Evolutionary conservation across 306 rosid species (phyloP).

Genomic region (Abrus pulchellus): DNA sequence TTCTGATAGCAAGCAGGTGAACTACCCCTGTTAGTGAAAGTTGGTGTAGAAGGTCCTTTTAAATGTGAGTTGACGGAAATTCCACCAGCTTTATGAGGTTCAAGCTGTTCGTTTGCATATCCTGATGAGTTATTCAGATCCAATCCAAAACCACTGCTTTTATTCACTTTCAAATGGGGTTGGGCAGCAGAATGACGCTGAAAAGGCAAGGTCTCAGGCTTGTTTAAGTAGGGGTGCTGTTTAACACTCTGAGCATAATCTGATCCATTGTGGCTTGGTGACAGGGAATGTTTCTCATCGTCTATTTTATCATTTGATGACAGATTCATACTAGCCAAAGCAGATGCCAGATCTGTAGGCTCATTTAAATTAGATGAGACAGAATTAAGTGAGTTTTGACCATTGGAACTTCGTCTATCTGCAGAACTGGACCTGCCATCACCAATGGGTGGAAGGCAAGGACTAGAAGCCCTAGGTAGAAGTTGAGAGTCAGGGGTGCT

Average conservation of each 20-base stretch:
- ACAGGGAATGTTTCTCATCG: constrained; percentile 64
- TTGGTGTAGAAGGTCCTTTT: constrained; percentile 69
- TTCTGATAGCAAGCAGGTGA: constrained; percentile 74
- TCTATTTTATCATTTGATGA: constrained; percentile 66
- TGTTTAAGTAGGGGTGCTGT: constrained; percentile 68
- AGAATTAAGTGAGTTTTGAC: constrained; percentile 74
- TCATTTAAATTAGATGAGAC: constrained; percentile 69
- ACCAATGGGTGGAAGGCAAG: constrained; percentile 92
- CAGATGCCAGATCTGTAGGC: constrained; percentile 74
- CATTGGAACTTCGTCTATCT: constrained; percentile 69
- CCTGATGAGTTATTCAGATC: constrained; percentile 56
- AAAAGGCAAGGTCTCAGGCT: constrained; percentile 64
- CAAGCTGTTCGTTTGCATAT: constrained; percentile 61
- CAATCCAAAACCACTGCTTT: constrained; percentile 59
- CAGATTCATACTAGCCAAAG: constrained; percentile 80
- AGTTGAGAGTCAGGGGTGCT: constrained; percentile 91
- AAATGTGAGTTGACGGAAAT: constrained; percentile 60
- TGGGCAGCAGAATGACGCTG: constrained; percentile 50
- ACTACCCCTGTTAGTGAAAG: constrained; percentile 67
- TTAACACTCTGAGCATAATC: constrained; percentile 50
- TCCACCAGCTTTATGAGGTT: constrained; percentile 60
- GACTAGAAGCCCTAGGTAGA: constrained; percentile 92
- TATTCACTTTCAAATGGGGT: constrained; percentile 62
- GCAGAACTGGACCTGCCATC: constrained; percentile 72
- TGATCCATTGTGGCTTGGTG: constrained; percentile 57